Evolutionary conservation across 1,139 yeast genomes (phyloP).

Genomic region (Meyerozyma athensensis): DNA sequence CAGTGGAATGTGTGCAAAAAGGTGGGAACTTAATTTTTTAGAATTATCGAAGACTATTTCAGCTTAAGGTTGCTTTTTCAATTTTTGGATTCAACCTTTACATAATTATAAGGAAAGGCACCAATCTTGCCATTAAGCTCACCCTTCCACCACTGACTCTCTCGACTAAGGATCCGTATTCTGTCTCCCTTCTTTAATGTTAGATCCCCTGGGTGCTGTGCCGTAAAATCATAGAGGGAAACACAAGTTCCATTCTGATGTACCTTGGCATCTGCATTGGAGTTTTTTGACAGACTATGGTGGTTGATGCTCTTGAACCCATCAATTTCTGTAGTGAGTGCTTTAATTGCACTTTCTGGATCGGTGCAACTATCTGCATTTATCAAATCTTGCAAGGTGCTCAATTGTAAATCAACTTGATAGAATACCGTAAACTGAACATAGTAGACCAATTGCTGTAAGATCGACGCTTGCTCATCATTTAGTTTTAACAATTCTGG

Average conservation of each 20-base stretch:
- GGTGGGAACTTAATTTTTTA: conserved; percentile 15
- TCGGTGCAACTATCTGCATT: neutral
- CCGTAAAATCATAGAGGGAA: conserved; percentile 31
- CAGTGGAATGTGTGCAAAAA: conserved; percentile 35
- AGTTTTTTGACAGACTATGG: conserved; percentile 7
- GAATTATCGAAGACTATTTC: neutral
- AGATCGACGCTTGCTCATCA: conserved; percentile 18
- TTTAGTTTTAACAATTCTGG: conserved; percentile 33
- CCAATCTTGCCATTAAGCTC: conserved; percentile 45
- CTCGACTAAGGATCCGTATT: conserved; percentile 38
- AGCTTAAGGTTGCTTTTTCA: neutral
- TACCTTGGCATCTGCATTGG: neutral
- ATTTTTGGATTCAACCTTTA: conserved; percentile 13
- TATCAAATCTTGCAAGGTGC: neutral
- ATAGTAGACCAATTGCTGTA: conserved; percentile 27
- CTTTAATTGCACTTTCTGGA: neutral
- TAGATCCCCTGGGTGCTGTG: conserved; percentile 42
- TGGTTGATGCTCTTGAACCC: neutral
- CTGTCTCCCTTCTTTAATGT: conserved; percentile 45
- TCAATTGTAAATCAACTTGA: conserved; percentile 15
- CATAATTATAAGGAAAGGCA: conserved; percentile 54
- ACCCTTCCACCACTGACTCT: conserved; percentile 62
- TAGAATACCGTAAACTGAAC: conserved; percentile 25
- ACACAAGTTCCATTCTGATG: conserved; percentile 14
- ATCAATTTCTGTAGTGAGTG: neutral